Evolutionary conservation across 2,329 filamentous ascomycete species (phyloP).

Genomic region (Nemania abortiva): DNA sequence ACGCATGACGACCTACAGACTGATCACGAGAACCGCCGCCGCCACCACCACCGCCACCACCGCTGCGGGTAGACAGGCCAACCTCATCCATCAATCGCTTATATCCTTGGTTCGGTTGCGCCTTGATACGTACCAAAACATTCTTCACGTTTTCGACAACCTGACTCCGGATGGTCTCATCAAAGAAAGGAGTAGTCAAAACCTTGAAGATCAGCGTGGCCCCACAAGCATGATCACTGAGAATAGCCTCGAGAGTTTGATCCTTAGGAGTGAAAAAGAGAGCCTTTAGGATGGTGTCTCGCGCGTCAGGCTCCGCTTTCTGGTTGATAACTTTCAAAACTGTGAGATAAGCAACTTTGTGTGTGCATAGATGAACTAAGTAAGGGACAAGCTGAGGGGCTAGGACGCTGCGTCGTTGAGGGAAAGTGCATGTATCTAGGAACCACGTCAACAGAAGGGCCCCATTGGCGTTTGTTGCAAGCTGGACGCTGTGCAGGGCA

Average conservation of each 20-base stretch:
- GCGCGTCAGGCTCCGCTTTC: constrained; percentile 90
- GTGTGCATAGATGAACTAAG: constrained; percentile 93
- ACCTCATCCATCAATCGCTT: constrained; percentile 99
- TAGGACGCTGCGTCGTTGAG: constrained; percentile 87
- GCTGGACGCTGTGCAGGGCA: constrained; percentile 94
- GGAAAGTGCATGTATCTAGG: constrained; percentile 97
- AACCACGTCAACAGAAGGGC: constrained; percentile 97
- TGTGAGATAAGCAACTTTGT: constrained; percentile 97
- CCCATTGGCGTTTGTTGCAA: constrained; percentile 96
- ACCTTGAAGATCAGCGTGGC: constrained; percentile 99
- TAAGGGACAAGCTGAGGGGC: constrained; percentile 93
- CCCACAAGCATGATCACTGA: constrained; percentile 91
- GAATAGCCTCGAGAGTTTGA: constrained; percentile 86
- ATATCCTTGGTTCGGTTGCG: constrained; percentile 93
- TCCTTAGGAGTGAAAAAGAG: constrained; percentile 93
- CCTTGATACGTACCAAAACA: constrained; percentile 90
- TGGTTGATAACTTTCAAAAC: constrained; percentile 99
- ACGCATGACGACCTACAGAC: constrained; percentile 58
- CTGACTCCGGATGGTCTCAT: constrained; percentile 87
- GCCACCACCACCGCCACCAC: constrained; percentile 51
- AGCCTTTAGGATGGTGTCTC: constrained; percentile 88
- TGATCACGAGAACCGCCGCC: constrained; percentile 57
- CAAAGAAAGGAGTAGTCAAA: constrained; percentile 95
- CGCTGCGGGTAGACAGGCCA: constrained; percentile 78
- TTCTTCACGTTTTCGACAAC: constrained; percentile 93